A percentile compares a stretch with the other conserved stretches of the same genome.
These are phyloP conservation scores for Quercus ilex DNA, from an alignment of 306 rosid species.

Conservation along the genomic window DNA sequence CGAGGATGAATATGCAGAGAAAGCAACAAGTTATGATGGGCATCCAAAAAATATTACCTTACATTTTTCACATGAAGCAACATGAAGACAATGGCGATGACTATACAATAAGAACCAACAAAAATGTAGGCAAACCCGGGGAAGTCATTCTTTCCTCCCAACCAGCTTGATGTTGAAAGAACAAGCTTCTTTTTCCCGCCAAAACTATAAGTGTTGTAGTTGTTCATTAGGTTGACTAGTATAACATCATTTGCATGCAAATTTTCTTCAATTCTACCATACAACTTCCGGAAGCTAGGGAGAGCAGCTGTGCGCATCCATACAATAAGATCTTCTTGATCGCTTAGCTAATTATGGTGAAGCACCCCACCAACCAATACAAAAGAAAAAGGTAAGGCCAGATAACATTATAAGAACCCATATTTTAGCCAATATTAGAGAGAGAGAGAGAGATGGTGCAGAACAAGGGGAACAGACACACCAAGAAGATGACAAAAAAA, in stretches of 20 bases:
- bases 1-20: neutral
- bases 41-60: constrained; percentile 43
- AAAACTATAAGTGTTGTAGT: constrained; percentile 90
- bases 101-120: constrained; percentile 63
- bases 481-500: neutral
- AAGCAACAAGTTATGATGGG: neutral
- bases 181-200: constrained; percentile 88
- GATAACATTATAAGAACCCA: constrained; percentile 9
- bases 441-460: neutral
- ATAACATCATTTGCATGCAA: constrained; percentile 78
- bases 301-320: constrained; percentile 99
- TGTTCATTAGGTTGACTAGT: constrained; percentile 59
- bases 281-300: constrained; percentile 86
- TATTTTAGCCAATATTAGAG: neutral
- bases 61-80: constrained; percentile 71
- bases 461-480: neutral
- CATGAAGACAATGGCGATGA: constrained; percentile 66
- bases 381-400: constrained; percentile 16
- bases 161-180: constrained; percentile 83
- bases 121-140: constrained; percentile 73
- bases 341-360: constrained; percentile 57
- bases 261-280: constrained; percentile 91
- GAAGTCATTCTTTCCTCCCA: constrained; percentile 96
- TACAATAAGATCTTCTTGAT: constrained; percentile 95
- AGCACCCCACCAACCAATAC: constrained; percentile 20